Conservation (phyloP, 768 basidiomycete genomes). For the Pisolithus sp. region DNA sequence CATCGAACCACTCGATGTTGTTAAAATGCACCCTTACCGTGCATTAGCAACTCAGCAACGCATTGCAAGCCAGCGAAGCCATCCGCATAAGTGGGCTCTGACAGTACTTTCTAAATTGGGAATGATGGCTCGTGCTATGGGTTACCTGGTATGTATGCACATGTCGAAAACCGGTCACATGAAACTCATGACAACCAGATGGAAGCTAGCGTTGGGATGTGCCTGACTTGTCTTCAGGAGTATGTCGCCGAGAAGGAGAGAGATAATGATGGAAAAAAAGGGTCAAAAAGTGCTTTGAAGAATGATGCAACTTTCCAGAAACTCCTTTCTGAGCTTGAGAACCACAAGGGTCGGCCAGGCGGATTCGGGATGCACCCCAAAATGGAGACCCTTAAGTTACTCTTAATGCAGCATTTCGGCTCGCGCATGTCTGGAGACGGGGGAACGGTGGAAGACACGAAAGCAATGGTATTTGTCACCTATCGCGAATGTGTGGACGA, state of each 20-base stretch:
- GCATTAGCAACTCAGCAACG: conserved; percentile 39
- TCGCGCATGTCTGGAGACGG: conserved; percentile 35
- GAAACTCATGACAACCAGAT: conserved; percentile 39
- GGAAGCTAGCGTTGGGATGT: conserved; percentile 78
- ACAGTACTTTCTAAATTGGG: conserved; percentile 46
- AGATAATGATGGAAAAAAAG: conserved; percentile 27
- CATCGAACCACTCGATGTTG: conserved; percentile 49
- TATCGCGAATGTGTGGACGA: conserved; percentile 88
- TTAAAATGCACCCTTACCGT: conserved; percentile 60
- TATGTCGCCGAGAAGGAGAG: conserved; percentile 36
- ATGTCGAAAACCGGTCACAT: not conserved
- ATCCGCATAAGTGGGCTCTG: conserved; percentile 41
- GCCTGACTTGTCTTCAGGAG: conserved; percentile 56
- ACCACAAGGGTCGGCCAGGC: conserved; percentile 35
- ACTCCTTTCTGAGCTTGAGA: conserved; percentile 61
- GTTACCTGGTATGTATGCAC: conserved; percentile 62
- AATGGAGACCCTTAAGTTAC: conserved; percentile 72
- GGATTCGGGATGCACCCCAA: conserved; percentile 81
- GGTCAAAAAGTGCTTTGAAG: conserved; percentile 33
- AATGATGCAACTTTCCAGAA: conserved; percentile 56
- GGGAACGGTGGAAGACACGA: conserved; percentile 35
- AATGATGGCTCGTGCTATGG: conserved; percentile 74
- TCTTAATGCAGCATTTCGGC: conserved; percentile 76
- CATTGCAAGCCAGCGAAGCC: conserved; percentile 31
- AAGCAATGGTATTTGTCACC: conserved; percentile 93